Evolutionary conservation across 768 basidiomycete species (phyloP).

Genomic region (Lentinula sp.): DNA sequence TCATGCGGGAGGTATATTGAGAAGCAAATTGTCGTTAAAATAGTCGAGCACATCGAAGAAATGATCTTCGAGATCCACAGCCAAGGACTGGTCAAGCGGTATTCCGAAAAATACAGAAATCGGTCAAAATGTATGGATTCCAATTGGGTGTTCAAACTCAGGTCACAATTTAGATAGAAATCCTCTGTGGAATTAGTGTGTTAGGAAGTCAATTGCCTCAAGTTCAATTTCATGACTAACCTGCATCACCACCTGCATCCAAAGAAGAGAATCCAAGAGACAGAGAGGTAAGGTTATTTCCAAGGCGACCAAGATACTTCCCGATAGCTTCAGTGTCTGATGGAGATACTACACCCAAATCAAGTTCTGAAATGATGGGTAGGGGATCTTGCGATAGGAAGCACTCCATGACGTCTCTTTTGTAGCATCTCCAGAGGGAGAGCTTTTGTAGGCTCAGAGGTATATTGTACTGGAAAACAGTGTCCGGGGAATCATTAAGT

Average conservation of each 20-base stretch:
- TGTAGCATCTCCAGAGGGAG: conserved; percentile 1
- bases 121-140: background rate
- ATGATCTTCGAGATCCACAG: conserved; percentile 3
- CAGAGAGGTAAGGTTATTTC: background rate
- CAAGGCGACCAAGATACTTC: background rate
- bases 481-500: background rate
- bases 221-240: background rate
- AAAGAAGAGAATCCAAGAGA: conserved; percentile 10
- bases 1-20: background rate
- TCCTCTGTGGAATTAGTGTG: background rate
- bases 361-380: conserved; percentile 3
- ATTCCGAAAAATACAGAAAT: background rate
- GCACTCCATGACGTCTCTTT: conserved; percentile 8
- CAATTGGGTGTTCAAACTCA: background rate
- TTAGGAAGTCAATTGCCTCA: background rate
- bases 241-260: conserved; percentile 11
- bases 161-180: background rate
- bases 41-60: background rate
- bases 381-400: background rate
- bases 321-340: conserved; percentile 7
- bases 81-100: background rate
- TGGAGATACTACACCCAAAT: conserved; percentile 5
- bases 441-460: background rate
- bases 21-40: background rate
- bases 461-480: background rate